phyloP scores from a whole-genome alignment of 495 filamentous ascomycete genomes.

The Daldinia grandis region DNA sequence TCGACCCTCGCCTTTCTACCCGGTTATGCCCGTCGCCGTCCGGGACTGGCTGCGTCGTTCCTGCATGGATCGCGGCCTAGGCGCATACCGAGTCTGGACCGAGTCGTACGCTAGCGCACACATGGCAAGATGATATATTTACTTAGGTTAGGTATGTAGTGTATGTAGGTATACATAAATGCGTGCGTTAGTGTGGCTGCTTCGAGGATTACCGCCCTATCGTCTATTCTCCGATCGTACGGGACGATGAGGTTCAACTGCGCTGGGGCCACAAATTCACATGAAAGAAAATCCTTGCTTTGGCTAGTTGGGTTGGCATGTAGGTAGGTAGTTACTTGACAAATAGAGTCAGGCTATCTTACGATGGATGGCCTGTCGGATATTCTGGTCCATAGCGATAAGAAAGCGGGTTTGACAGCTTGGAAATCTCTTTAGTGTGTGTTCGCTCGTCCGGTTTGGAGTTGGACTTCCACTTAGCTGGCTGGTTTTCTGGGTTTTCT shows the following conservation, averaged over 20 bases:
- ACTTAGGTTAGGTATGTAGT: too few relatives aligned
- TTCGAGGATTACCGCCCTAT: neutral
- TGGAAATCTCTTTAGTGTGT: neutral
- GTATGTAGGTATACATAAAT: too few relatives aligned
- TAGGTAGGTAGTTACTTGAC: neutral
- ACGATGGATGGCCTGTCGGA: neutral
- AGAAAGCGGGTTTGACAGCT: neutral
- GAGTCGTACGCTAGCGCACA: neutral
- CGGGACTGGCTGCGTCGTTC: conserved; percentile 34
- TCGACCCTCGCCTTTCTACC: conserved; percentile 6
- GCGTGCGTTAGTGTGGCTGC: neutral
- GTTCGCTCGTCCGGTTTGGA: neutral
- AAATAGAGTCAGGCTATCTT: neutral
- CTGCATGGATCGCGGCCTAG: conserved; percentile 25
- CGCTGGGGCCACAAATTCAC: neutral
- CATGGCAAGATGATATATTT: neutral
- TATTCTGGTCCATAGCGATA: neutral
- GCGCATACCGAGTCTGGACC: conserved; percentile 9
- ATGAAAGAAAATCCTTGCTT: neutral
- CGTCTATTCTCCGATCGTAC: conserved; percentile 27
- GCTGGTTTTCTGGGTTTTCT: neutral
- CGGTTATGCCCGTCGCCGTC: conserved; percentile 27
- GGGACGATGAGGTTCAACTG: neutral
- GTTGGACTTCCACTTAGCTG: neutral
- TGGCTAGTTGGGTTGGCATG: too few relatives aligned